A percentile compares a stretch with the other conserved stretches of the same genome.
These are phyloP conservation scores for Asterella californica DNA, from an alignment of 225 moss, liverwort and hornwort genomes.

Conservation along the genomic window DNA sequence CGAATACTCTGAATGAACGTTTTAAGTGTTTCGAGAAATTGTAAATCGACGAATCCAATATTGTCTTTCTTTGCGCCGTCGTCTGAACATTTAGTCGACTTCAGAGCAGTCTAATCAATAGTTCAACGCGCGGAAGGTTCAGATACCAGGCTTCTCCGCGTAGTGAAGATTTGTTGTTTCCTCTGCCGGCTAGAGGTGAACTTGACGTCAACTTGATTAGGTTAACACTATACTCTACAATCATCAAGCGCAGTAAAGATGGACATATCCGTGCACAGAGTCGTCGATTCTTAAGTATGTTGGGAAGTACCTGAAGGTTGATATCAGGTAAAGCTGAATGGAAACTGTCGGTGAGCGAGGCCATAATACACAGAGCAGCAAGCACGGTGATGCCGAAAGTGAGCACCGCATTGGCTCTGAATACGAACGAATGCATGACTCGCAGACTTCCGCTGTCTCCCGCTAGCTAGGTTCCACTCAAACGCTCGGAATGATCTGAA, in stretches of 20 bases:
- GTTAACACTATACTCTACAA: background rate
- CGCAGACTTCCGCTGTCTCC: background rate
- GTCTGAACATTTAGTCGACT: background rate
- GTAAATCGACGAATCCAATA: background rate
- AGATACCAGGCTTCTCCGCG: background rate
- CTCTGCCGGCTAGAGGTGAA: background rate
- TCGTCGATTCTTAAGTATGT: background rate
- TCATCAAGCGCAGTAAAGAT: background rate
- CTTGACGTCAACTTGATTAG: background rate
- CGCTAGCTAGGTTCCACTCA: background rate
- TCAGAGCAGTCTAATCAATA: background rate
- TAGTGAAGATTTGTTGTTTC: background rate
- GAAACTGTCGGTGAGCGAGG: constrained; percentile 42
- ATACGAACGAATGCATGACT: constrained; percentile 50
- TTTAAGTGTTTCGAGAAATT: background rate
- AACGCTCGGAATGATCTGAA: background rate
- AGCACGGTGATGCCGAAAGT: constrained; percentile 51
- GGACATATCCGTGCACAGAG: background rate
- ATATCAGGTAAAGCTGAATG: constrained; percentile 35
- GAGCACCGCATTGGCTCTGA: constrained; percentile 55
- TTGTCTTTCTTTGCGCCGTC: background rate
- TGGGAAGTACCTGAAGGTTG: constrained; percentile 36
- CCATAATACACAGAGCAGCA: constrained; percentile 45
- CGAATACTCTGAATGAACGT: background rate
- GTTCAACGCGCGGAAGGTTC: background rate